A percentile compares a stretch with the other conserved stretches of the same genome.
phyloP scores from a whole-genome alignment of 495 filamentous ascomycete genomes.

The Penicillium argentinense region DNA sequence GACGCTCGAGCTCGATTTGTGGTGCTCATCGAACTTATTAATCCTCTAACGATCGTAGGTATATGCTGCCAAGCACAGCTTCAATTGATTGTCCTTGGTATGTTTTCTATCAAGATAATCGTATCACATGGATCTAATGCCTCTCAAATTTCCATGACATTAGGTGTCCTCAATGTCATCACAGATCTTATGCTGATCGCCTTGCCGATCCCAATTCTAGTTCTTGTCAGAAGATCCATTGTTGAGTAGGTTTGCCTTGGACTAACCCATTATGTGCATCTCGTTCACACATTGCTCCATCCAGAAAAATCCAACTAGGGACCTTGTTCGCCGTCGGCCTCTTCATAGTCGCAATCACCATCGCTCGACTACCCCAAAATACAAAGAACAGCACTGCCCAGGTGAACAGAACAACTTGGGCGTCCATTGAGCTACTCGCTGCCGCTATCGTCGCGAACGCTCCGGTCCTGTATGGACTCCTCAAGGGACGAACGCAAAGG shows the following conservation, averaged over 20 bases:
- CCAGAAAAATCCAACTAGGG: slow-evolving; percentile 36
- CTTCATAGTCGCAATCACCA: slow-evolving; percentile 42
- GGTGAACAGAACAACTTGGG: slow-evolving; percentile 43
- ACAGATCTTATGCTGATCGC: slow-evolving; percentile 44
- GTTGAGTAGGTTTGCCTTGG: slow-evolving; percentile 13
- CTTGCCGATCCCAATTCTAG: slow-evolving; percentile 40
- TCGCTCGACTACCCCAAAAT: slow-evolving; percentile 37
- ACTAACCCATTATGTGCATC: neutral
- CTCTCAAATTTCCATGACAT: neutral
- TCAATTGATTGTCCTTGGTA: slow-evolving; percentile 36
- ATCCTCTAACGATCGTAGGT: slow-evolving; percentile 9
- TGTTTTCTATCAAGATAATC: neutral
- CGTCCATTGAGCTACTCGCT: slow-evolving; percentile 40
- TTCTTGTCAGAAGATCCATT: slow-evolving; percentile 31
- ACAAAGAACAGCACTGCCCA: slow-evolving; percentile 32
- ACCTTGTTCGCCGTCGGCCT: slow-evolving; percentile 40
- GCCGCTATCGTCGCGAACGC: slow-evolving; percentile 46
- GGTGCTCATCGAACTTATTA: neutral
- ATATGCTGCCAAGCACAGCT: slow-evolving; percentile 38
- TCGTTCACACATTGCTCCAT: slow-evolving; percentile 2
- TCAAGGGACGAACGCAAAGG: slow-evolving; percentile 7
- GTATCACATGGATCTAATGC: neutral
- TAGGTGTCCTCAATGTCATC: slow-evolving; percentile 38
- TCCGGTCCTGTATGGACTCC: slow-evolving; percentile 35
- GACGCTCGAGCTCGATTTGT: neutral